Percentiles rank a stretch among this genome's conserved stretches.
phyloP scores from a whole-genome alignment of 768 basidiomycete genomes.

The Pisolithus tinctorius region DNA sequence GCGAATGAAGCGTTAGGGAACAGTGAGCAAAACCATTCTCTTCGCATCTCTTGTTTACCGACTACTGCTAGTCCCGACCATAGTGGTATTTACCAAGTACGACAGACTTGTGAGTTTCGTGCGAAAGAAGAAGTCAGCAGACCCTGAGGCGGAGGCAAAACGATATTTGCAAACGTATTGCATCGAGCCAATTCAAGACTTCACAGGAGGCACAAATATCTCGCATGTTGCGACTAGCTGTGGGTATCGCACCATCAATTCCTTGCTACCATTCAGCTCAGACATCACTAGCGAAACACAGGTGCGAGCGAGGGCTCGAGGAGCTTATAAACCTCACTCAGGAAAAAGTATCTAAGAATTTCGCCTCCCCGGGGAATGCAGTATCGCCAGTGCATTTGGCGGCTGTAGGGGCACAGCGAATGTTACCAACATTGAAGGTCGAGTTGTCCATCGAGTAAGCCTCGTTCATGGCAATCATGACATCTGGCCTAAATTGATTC shows the following conservation, averaged over 20 bases:
- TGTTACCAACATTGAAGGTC: neutral
- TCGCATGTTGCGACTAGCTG: neutral
- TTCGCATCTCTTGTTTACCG: neutral
- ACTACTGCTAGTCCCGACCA: neutral
- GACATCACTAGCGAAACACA: neutral
- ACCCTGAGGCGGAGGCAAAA: neutral
- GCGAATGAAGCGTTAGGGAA: neutral
- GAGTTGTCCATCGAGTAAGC: neutral
- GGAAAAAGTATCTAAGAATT: neutral
- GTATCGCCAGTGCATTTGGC: neutral
- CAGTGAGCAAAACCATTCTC: neutral
- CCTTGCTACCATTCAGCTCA: neutral
- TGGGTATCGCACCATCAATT: neutral
- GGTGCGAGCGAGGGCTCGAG: neutral
- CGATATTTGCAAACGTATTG: neutral
- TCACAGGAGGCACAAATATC: neutral
- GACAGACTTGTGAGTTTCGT: conserved; percentile 6
- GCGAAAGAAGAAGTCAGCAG: neutral
- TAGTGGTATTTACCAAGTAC: neutral
- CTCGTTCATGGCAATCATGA: too few species aligned
- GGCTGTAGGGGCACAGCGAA: conserved; percentile 2
- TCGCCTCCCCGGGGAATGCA: neutral
- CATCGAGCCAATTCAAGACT: neutral
- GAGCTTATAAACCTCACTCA: neutral
- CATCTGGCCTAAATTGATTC: neutral